A percentile compares a stretch with the other conserved stretches of the same genome.
phyloP scores from a whole-genome alignment of 23 red algal species.

The Agarophyton chilense region DNA sequence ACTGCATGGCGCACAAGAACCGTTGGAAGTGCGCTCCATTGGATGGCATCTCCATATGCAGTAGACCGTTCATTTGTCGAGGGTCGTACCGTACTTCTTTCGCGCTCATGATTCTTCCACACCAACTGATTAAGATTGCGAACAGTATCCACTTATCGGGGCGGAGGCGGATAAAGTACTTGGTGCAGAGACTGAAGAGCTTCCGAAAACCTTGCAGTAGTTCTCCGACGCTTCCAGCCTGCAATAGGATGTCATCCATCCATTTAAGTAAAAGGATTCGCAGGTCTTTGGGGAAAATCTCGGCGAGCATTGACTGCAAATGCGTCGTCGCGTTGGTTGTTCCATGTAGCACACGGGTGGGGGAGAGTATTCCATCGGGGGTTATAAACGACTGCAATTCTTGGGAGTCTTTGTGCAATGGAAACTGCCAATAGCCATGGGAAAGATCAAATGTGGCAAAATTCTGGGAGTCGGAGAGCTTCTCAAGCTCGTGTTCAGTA shows the following conservation, averaged over 20 bases:
- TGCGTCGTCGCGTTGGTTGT: slow-evolving; percentile 28
- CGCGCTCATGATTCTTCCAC: not conserved
- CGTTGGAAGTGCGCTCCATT: slow-evolving; percentile 5
- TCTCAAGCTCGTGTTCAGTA: not conserved
- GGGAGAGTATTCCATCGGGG: not conserved
- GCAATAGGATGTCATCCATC: not conserved
- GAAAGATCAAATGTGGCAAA: slow-evolving; percentile 9
- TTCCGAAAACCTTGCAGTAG: not conserved
- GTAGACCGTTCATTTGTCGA: not conserved
- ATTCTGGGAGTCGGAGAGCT: not conserved
- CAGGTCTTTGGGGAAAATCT: not conserved
- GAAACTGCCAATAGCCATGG: slow-evolving; percentile 22
- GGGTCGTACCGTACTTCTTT: not conserved
- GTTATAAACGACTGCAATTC: slow-evolving; percentile 2
- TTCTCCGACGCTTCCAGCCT: not conserved
- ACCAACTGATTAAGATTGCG: not conserved
- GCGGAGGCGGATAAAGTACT: not conserved
- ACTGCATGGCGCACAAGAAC: not conserved
- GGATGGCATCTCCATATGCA: not conserved
- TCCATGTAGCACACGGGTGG: slow-evolving; percentile 8
- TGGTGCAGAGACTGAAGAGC: not conserved
- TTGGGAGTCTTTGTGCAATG: not conserved
- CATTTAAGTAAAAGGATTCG: not conserved
- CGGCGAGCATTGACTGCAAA: not conserved
- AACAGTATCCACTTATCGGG: slow-evolving; percentile 24